Evolutionary conservation across 176 grass and related monocot genomes (phyloP), one percentile per base, ranked within the genome.

Genomic region (Hsuehochloa calcarea): DNA sequence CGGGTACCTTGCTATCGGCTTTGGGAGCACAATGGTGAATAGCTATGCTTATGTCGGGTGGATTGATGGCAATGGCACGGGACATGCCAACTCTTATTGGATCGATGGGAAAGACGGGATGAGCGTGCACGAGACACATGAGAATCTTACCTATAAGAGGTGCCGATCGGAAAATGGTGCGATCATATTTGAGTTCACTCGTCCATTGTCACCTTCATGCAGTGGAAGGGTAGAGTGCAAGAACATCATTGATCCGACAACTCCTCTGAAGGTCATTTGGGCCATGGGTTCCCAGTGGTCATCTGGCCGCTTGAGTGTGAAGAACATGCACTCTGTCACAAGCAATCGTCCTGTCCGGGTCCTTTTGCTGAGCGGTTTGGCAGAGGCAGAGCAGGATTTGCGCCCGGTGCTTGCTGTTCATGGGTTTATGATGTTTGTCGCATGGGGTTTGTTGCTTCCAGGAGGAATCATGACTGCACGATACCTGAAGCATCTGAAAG

Each of bases 401-500:
- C 88, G 86, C 6, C 91, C 92, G 1, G 91, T 98, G 73, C 83
- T 98, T 45, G 93, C 89, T 39, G 90, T 98, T 83, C 93, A 95
- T 65, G 96, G 93, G 0, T 94, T 98, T 34, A 95, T 98, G 93
- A 98, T 98, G 96, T 98, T 98, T 83, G 89, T 98, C 38, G 85
- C 96, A 14, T 98, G 91, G 96, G 93, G 91, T 23, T 55, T 95
- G 47, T 35, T 95, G 38, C 70, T 95, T 49, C 91, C 91, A 6
- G 86, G 91, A 64, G 93, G 93, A 19, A 84, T 95, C 56, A 88
- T 98, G 59, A 76, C 89, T 3, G 93, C 84, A 1, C 81, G 96
- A 34, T 98, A 95, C 63, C 87, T 98, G 84, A 98, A 91, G 81
- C 93, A 95, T 80, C 25, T 94, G 41, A 90, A 95, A 67, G 93